These are phyloP conservation scores for Volutella citrinella DNA, from an alignment of 2,329 filamentous ascomycete genomes.

Conservation along the genomic window DNA sequence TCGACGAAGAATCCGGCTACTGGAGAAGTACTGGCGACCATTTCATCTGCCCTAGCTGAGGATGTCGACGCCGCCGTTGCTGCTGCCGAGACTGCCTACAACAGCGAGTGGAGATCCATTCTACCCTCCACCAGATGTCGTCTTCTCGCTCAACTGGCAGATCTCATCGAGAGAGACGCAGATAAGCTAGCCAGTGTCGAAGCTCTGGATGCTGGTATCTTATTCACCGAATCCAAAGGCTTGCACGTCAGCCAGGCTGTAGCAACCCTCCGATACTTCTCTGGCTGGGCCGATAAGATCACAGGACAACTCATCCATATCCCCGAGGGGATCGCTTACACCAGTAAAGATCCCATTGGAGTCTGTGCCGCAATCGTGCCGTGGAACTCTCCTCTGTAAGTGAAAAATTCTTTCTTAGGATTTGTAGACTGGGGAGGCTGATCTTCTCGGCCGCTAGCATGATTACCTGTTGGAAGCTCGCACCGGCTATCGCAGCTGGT, in stretches of 20 bases:
- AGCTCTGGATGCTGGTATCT: constrained; percentile 77
- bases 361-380: constrained; percentile 70
- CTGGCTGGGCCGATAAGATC: constrained; percentile 82
- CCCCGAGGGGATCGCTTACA: constrained; percentile 65
- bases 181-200: constrained; percentile 73
- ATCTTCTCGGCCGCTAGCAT: no score
- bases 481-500: constrained; percentile 60
- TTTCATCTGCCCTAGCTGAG: constrained; percentile 9
- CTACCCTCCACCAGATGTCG: constrained; percentile 66
- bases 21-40: no score
- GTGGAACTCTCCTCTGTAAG: constrained; percentile 65
- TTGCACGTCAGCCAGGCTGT: constrained; percentile 43
- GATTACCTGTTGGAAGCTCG: constrained; percentile 50
- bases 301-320: constrained; percentile 77
- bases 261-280: constrained; percentile 56
- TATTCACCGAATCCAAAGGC: constrained; percentile 66
- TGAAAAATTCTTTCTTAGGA: accelerated
- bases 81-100: constrained; percentile 76
- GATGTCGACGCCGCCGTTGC: constrained; percentile 72
- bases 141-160: constrained; percentile 67
- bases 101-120: constrained; percentile 62
- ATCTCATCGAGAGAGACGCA: constrained; percentile 69
- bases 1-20: constrained; percentile 7
- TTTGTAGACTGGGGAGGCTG: no score
- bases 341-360: constrained; percentile 66